Conservation (phyloP, 2,329 filamentous ascomycete genomes). For the Fusarium brevicatenulatum region DNA sequence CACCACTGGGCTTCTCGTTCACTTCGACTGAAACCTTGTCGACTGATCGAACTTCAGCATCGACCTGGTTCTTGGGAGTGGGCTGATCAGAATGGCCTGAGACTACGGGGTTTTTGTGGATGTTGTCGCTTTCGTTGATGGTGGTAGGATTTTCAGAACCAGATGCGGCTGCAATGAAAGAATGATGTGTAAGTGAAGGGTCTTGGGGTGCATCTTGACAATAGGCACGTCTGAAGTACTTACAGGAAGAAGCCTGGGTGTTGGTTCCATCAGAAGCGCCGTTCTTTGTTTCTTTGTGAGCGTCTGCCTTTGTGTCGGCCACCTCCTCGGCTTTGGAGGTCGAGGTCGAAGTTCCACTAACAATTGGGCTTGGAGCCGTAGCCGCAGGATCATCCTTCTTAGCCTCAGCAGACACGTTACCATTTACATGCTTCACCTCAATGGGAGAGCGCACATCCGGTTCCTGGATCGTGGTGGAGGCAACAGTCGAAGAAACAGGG, state of each 20-base stretch:
- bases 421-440: constrained; percentile 39
- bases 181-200: constrained; percentile 26
- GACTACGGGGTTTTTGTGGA: constrained; percentile 21
- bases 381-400: constrained; percentile 12
- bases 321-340: constrained; percentile 22
- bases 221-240: constrained; percentile 16
- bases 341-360: constrained; percentile 18
- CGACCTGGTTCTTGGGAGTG: constrained; percentile 25
- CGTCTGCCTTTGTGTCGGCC: constrained; percentile 22
- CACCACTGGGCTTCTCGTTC: constrained; percentile 32
- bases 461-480: constrained; percentile 18
- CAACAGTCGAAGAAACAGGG: constrained; percentile 16
- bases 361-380: constrained; percentile 12
- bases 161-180: constrained; percentile 19
- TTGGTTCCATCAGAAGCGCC: constrained; percentile 1
- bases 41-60: constrained; percentile 17
- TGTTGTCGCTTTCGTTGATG: constrained; percentile 23
- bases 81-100: constrained; percentile 40
- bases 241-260: constrained; percentile 38
- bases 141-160: constrained; percentile 30
- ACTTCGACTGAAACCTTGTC: constrained; percentile 6
- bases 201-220: neutral
- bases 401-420: constrained; percentile 8
- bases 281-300: constrained; percentile 23
- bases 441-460: constrained; percentile 5